Base-by-base conservation (phyloP, 2,329 filamentous ascomycete genomes). In the Monosporascus sp. region DNA sequence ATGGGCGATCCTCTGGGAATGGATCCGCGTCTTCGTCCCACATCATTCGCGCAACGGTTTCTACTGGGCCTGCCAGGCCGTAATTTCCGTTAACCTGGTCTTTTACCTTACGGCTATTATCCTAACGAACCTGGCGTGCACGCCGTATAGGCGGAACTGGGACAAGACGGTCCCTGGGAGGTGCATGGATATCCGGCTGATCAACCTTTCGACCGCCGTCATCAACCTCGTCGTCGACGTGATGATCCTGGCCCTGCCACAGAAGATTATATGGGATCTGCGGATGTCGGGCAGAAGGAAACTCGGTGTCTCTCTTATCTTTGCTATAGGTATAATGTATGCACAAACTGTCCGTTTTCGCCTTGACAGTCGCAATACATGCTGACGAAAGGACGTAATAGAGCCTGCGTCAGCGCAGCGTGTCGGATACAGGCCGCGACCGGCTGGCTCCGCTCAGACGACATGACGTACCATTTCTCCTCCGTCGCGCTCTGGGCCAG, bases 401-500 rank as follows among this genome's bases (percentile, higher is more conserved):
- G 53, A 11, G 47, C 51, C 3, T 50, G 44, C 17, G 46, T 55
- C 24, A 51, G 50, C 5, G 45, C 51, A 15, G 37, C 18, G 5
- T 56, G 53, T 25, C 48, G 53, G 20, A 38, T 54, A n/a, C 11
- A 47, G 17, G 45, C 54, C 20, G 37, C 51, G 24, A 17, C 35
- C 15, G 6, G 9, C 3, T 56, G 55, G 55, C 52, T 35, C 18
- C 37, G 6, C 14, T 48, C 55, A 11, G 38, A 37, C 5, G 55
- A 56, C 22, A 56, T 56, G 55, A 54, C 52, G 8, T 56, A 56
- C 43, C 37, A 54, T 27, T 56, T 49, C 45, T 54, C 55, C 4
- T 14, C 25, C 2, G 55, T 56, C 9, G 55, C 38, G 18, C 27
- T 56, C 17, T 56, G 52, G 55, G 50, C 37, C 6, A 52, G 54